These are phyloP conservation scores for Brassica cretica DNA, from an alignment of 345 rosid genomes.

Conservation along the genomic window DNA sequence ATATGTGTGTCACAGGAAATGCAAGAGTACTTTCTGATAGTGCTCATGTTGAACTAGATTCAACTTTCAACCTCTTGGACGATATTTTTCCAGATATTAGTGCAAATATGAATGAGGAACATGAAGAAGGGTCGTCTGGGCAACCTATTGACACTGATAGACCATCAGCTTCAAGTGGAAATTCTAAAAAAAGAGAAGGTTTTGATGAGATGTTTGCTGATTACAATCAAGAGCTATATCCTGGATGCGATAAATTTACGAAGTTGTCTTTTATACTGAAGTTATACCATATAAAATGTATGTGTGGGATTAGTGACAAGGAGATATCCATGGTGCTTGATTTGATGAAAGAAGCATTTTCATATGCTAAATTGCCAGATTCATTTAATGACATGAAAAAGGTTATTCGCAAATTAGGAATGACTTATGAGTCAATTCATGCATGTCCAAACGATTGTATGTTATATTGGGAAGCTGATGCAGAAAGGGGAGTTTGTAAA, in stretches of 20 bases:
- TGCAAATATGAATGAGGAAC: neutral
- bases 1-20: neutral
- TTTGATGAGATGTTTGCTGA: conserved; percentile 9
- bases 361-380: neutral
- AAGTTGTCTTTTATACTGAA: neutral
- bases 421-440: neutral
- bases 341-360: conserved; percentile 13
- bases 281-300: neutral
- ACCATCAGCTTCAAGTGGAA: conserved; percentile 2
- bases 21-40: neutral
- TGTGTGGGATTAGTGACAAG: neutral
- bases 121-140: neutral
- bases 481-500: neutral
- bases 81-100: no score
- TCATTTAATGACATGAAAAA: neutral
- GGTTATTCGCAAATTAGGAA: no score
- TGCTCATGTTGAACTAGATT: neutral
- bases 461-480: neutral
- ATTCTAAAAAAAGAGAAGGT: neutral
- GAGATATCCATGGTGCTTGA: conserved; percentile 9
- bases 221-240: neutral
- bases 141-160: neutral
- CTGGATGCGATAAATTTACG: neutral
- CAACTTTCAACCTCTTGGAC: neutral
- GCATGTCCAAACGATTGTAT: neutral